These are phyloP conservation scores for Cerioporus squamosus DNA, from an alignment of 1,284 basidiomycete species.

Conservation along the genomic window DNA sequence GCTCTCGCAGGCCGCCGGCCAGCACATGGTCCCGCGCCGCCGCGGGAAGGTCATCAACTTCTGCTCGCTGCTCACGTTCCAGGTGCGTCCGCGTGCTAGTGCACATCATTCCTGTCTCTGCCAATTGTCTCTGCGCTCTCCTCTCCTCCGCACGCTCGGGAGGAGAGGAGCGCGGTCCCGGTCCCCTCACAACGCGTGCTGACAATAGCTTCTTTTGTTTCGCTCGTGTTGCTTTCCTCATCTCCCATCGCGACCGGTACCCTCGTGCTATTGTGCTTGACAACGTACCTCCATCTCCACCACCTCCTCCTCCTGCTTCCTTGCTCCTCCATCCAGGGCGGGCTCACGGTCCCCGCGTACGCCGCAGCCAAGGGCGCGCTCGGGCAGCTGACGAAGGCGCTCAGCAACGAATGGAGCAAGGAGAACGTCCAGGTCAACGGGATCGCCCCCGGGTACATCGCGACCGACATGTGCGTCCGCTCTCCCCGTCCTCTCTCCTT, in stretches of 20 bases:
- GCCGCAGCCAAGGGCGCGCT: constrained; percentile 90
- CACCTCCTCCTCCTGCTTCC: not conserved
- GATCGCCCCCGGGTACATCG: constrained; percentile 91
- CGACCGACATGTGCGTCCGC: constrained; percentile 79
- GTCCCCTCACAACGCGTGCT: not conserved
- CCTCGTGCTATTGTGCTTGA: not conserved
- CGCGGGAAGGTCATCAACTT: constrained; percentile 86
- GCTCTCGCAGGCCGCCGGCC: constrained; percentile 76
- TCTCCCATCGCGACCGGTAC: not conserved
- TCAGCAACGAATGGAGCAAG: constrained; percentile 77
- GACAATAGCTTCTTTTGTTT: not conserved
- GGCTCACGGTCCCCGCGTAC: constrained; percentile 87
- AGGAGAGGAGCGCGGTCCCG: not conserved
- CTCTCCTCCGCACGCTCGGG: not conserved
- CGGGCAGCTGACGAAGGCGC: constrained; percentile 81
- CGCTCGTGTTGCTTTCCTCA: too few relatives aligned
- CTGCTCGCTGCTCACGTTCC: constrained; percentile 79
- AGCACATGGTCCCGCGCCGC: constrained; percentile 77
- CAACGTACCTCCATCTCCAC: not conserved
- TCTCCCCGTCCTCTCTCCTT: not conserved
- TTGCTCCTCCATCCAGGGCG: constrained; percentile 51
- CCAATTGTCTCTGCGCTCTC: constrained; percentile 2
- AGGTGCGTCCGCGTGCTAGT: constrained; percentile 36
- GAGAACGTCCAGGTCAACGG: constrained; percentile 91
- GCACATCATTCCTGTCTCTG: not conserved